Conservation (phyloP, 306 rosid species). For the Boehmeria nivea region DNA sequence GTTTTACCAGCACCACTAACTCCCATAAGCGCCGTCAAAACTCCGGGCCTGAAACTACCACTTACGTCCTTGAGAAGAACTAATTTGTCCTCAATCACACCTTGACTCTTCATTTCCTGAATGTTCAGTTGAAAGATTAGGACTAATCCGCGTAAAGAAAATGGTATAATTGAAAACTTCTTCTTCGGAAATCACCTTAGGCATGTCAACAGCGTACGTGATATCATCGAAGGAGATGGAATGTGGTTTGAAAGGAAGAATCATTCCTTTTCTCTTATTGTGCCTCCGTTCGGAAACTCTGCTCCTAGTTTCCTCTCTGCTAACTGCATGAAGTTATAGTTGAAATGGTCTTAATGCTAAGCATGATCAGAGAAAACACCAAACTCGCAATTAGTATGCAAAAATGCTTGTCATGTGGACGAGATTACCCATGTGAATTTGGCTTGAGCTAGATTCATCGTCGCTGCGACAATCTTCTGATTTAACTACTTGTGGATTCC, state of each 20-base stretch:
- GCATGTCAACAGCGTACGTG: slow-evolving; percentile 69
- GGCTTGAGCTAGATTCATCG: slow-evolving; percentile 11
- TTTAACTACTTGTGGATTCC: slow-evolving; percentile 33
- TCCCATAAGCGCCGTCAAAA: slow-evolving; percentile 93
- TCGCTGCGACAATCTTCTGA: slow-evolving; percentile 25
- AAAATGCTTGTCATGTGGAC: no score
- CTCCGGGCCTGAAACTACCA: slow-evolving; percentile 88
- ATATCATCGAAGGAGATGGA: slow-evolving; percentile 57
- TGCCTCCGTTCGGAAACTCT: slow-evolving; percentile 7
- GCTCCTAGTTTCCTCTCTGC: slow-evolving; percentile 5
- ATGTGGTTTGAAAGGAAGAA: slow-evolving; percentile 76
- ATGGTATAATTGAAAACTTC: background rate
- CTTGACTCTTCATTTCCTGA: slow-evolving; percentile 66
- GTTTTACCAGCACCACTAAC: slow-evolving; percentile 98
- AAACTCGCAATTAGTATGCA: no score
- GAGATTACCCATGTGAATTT: slow-evolving; percentile 10
- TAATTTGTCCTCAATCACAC: slow-evolving; percentile 56
- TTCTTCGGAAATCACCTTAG: slow-evolving; percentile 34
- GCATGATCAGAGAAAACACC: no score
- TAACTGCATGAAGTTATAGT: slow-evolving; percentile 26
- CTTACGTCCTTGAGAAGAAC: slow-evolving; percentile 71
- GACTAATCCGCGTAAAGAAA: background rate
- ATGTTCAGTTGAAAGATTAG: slow-evolving; percentile 8
- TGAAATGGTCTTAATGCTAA: no score
- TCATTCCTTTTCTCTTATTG: slow-evolving; percentile 48